These are phyloP conservation scores for Corylus avellana DNA, from an alignment of 306 rosid genomes.

Conservation along the genomic window DNA sequence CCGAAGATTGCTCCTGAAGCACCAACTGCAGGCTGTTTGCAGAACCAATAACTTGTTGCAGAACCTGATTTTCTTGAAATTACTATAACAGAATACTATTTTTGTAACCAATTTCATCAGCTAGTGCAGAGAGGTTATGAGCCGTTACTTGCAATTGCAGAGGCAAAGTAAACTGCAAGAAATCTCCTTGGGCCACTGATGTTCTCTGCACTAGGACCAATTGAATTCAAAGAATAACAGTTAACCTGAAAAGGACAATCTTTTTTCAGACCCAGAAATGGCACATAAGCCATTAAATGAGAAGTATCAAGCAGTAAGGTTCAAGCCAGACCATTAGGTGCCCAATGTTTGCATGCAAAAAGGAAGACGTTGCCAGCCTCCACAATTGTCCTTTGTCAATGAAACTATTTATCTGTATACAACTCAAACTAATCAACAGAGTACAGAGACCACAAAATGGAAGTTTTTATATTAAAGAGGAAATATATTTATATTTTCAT, in stretches of 20 bases:
- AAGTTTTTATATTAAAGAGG: conserved; percentile 2
- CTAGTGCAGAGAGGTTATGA: conserved; percentile 46
- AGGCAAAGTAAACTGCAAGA: conserved; percentile 76
- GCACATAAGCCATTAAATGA: conserved; percentile 17
- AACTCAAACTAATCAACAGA: conserved; percentile 2
- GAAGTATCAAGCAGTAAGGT: conserved; percentile 15
- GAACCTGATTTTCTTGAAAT: conserved; percentile 85
- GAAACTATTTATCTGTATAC: conserved; percentile 61
- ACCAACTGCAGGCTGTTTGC: conserved; percentile 79
- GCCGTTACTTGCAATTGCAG: conserved; percentile 88
- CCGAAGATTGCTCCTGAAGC: conserved; percentile 96
- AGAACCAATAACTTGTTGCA: conserved; percentile 73
- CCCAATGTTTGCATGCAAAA: conserved; percentile 83
- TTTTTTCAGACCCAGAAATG: conserved; percentile 6
- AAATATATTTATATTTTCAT: conserved; percentile 9
- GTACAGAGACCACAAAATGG: conserved; percentile 10
- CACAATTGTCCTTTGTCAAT: conserved; percentile 83
- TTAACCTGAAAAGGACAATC: conserved; percentile 54
- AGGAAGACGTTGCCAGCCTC: conserved; percentile 83
- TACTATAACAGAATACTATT: conserved; percentile 50
- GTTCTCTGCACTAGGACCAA: conserved; percentile 84
- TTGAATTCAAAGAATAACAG: conserved; percentile 79
- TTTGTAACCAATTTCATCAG: conserved; percentile 42
- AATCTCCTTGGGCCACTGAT: conserved; percentile 74
- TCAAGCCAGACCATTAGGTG: conserved; percentile 73